phyloP scores from a whole-genome alignment of 2,329 filamentous ascomycete species.

The Fusarium mexicanum region DNA sequence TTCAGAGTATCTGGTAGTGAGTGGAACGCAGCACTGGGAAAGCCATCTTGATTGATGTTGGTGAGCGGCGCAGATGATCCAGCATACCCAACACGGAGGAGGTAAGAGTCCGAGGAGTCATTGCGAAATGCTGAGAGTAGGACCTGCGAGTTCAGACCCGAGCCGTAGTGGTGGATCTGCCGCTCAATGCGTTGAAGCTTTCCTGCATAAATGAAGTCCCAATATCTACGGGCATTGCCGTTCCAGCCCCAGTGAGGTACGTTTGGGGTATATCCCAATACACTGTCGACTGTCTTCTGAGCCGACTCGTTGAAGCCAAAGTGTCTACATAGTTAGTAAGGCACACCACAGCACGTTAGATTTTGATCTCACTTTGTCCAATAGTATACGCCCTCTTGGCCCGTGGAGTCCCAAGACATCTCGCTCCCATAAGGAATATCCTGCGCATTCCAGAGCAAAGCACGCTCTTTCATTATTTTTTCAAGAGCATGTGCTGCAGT shows the following conservation, averaged over 20 bases:
- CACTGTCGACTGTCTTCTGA: conserved; percentile 61
- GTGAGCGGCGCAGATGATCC: conserved; percentile 62
- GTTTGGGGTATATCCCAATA: conserved; percentile 66
- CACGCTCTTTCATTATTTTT: conserved; percentile 58
- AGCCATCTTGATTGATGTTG: conserved; percentile 65
- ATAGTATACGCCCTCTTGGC: conserved; percentile 69
- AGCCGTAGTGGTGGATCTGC: conserved; percentile 68
- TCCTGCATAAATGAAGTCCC: conserved; percentile 64
- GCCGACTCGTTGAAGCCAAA: conserved; percentile 59
- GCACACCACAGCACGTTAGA: rapidly evolving
- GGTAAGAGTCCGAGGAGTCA: conserved; percentile 57
- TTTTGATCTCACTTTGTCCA: conserved; percentile 56
- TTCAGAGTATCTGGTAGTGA: conserved; percentile 63
- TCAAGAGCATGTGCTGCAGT: conserved; percentile 53
- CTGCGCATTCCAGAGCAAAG: conserved; percentile 59
- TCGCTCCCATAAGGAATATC: conserved; percentile 67
- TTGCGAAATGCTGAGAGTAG: conserved; percentile 62
- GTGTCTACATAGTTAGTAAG: conserved; percentile 47
- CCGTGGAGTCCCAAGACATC: conserved; percentile 71
- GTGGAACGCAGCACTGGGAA: conserved; percentile 65
- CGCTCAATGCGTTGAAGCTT: conserved; percentile 56
- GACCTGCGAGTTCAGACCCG: conserved; percentile 65
- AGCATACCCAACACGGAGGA: conserved; percentile 64
- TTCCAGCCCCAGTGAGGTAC: conserved; percentile 72
- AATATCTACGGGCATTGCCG: conserved; percentile 68